Conservation (phyloP, 2,329 filamentous ascomycete genomes). For the Ampelomyces quisqualis region DNA sequence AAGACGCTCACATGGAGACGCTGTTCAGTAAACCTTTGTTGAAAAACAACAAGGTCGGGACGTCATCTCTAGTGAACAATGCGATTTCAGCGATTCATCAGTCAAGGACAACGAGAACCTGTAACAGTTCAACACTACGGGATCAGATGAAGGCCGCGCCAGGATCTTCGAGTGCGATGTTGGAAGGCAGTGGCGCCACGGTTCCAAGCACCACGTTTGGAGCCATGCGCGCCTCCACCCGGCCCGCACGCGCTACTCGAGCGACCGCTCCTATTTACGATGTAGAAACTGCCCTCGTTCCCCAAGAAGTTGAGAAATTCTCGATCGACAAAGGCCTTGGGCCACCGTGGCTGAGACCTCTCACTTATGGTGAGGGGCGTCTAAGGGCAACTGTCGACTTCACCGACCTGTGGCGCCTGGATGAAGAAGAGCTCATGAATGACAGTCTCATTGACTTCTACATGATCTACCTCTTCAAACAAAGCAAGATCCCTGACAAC, state of each 20-base stretch:
- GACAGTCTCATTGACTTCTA: constrained; percentile 92
- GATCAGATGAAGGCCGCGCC: neutral
- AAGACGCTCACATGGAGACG: constrained; percentile 7
- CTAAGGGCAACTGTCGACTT: constrained; percentile 67
- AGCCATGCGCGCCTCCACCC: neutral
- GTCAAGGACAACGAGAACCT: no score
- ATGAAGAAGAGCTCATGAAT: constrained; percentile 85
- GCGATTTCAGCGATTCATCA: neutral
- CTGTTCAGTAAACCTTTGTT: constrained; percentile 16
- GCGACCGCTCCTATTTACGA: constrained; percentile 4
- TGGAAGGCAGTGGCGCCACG: no score
- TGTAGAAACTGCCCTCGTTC: no score
- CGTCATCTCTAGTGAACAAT: constrained; percentile 4
- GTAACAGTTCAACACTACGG: no score
- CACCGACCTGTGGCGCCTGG: constrained; percentile 72
- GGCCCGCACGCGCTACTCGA: neutral
- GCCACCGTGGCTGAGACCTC: constrained; percentile 47
- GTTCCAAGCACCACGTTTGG: no score
- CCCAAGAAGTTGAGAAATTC: constrained; percentile 14
- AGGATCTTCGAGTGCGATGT: no score
- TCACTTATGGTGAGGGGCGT: constrained; percentile 63
- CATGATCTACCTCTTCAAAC: constrained; percentile 57
- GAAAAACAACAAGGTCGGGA: constrained; percentile 15
- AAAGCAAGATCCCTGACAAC: constrained; percentile 49
- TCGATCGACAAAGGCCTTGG: constrained; percentile 31